Conservation (phyloP, 345 rosid genomes). For the Stellera chamaejasme region DNA sequence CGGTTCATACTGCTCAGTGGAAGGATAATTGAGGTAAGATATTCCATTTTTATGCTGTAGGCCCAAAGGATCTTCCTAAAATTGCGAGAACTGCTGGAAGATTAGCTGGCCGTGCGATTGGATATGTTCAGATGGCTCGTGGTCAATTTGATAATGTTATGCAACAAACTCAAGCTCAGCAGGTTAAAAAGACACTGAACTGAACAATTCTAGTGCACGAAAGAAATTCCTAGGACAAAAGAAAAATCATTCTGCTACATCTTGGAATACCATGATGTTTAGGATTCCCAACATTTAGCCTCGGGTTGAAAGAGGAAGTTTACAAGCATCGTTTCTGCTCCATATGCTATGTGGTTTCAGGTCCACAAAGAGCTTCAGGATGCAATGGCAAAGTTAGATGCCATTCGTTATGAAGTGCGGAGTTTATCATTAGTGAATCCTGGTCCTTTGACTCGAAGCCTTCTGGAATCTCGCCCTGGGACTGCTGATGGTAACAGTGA, state of each 20-base stretch:
- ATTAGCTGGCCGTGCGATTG: slow-evolving; percentile 70
- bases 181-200: slow-evolving; percentile 30
- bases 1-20: background rate
- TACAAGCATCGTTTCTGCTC: too few relatives aligned
- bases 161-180: slow-evolving; percentile 89
- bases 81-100: slow-evolving; percentile 76
- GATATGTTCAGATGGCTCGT: slow-evolving; percentile 80
- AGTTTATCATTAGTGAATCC: slow-evolving; percentile 63
- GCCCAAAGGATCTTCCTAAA: slow-evolving; percentile 76
- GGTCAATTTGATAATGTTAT: slow-evolving; percentile 71
- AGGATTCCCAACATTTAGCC: too few relatives aligned
- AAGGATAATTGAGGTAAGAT: background rate
- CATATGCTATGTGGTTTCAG: slow-evolving; percentile 18
- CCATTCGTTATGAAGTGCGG: slow-evolving; percentile 74
- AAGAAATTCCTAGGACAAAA: too few relatives aligned
- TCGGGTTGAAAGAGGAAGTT: too few relatives aligned
- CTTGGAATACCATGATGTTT: too few relatives aligned
- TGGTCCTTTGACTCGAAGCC: slow-evolving; percentile 64
- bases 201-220: too few relatives aligned
- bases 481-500: slow-evolving; percentile 27
- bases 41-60: slow-evolving; percentile 21
- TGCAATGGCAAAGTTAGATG: slow-evolving; percentile 72
- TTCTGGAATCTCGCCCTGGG: slow-evolving; percentile 35
- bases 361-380: slow-evolving; percentile 90
- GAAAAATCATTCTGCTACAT: too few relatives aligned